Conservation (phyloP, 2,329 filamentous ascomycete species). For the Colletotrichum gigasporum region DNA sequence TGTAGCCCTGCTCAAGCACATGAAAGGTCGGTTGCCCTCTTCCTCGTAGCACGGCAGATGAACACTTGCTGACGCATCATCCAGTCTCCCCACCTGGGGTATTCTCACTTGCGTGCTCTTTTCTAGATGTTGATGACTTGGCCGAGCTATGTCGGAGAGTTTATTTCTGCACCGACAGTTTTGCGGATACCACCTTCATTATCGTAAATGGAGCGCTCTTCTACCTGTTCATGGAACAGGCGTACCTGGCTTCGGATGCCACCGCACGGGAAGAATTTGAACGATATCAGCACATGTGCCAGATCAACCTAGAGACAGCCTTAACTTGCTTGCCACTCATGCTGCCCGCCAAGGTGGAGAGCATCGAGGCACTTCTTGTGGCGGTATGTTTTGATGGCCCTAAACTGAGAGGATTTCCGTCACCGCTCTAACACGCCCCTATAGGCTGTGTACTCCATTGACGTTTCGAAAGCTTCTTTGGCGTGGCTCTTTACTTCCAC, state of each 20-base stretch:
- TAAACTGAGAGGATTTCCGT: too few species aligned
- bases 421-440: not conserved
- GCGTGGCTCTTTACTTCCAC: conserved; percentile 71
- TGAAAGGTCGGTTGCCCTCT: conserved; percentile 47
- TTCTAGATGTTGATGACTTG: conserved; percentile 60
- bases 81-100: conserved; percentile 56
- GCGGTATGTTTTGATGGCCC: conserved; percentile 53
- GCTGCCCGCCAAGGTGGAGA: conserved; percentile 62
- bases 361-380: conserved; percentile 66
- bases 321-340: conserved; percentile 64
- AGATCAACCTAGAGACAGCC: conserved; percentile 59
- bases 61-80: not conserved
- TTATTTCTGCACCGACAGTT: conserved; percentile 62
- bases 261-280: conserved; percentile 45
- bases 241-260: conserved; percentile 45
- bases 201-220: conserved; percentile 60
- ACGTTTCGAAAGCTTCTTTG: conserved; percentile 69
- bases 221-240: conserved; percentile 59
- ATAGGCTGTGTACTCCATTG: conserved; percentile 69
- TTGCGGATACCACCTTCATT: conserved; percentile 59
- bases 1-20: conserved; percentile 56
- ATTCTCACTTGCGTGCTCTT: conserved; percentile 59
- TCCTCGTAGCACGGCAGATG: not conserved
- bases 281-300: conserved; percentile 50
- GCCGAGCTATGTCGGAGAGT: conserved; percentile 57